Evolutionary conservation across 352 stramenopile species (phyloP).

Genomic region (Pythium phragmiticola): DNA sequence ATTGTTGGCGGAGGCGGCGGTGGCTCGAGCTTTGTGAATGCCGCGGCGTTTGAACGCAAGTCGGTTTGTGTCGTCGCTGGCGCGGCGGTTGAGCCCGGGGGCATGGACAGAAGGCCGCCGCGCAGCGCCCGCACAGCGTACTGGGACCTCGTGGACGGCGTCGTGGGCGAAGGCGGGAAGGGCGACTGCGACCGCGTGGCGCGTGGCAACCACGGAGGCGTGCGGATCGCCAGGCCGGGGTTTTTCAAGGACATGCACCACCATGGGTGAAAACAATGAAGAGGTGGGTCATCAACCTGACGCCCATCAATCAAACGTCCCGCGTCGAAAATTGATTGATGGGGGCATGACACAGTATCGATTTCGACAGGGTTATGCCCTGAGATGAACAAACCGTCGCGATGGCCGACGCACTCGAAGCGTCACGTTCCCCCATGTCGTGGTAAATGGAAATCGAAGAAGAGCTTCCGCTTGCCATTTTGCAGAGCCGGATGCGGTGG

Average conservation of each 20-base stretch:
- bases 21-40: slow-evolving; percentile 65
- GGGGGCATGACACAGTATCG: too few relatives aligned
- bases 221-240: slow-evolving; percentile 53
- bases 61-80: slow-evolving; percentile 46
- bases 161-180: slow-evolving; percentile 56
- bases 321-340: too few relatives aligned
- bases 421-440: too few relatives aligned
- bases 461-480: too few relatives aligned
- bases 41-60: slow-evolving; percentile 36
- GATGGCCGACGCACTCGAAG: too few relatives aligned
- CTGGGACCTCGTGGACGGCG: slow-evolving; percentile 56
- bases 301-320: too few relatives aligned
- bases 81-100: slow-evolving; percentile 39
- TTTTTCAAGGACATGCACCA: slow-evolving; percentile 84
- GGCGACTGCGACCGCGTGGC: slow-evolving; percentile 29
- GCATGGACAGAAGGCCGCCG: slow-evolving; percentile 52
- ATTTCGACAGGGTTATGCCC: too few relatives aligned
- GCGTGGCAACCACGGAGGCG: slow-evolving; percentile 59
- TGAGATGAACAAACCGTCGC: too few relatives aligned
- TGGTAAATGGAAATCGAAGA: too few relatives aligned
- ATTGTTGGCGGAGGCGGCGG: slow-evolving; percentile 68
- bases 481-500: too few relatives aligned
- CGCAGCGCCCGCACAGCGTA: slow-evolving; percentile 42
- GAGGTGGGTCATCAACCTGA: background rate
- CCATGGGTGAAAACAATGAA: slow-evolving; percentile 6